Percentiles rank a stretch among this genome's conserved stretches.
Evolutionary conservation across 2,329 filamentous ascomycete genomes (phyloP).

Genomic region (Colletotrichum sp.): DNA sequence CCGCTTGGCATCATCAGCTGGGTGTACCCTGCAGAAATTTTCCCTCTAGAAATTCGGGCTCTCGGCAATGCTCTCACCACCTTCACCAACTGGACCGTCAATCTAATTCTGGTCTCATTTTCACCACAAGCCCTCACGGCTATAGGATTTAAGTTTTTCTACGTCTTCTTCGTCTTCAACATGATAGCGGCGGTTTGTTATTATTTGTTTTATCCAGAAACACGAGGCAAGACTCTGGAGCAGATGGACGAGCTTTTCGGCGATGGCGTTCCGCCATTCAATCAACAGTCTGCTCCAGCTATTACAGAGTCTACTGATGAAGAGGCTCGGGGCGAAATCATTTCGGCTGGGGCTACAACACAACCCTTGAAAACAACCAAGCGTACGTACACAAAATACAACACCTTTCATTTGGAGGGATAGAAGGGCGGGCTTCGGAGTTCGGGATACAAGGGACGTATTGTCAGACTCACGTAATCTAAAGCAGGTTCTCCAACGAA

Average conservation of each 20-base stretch:
- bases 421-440: not conserved
- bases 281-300: not conserved
- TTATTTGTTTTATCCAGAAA: slow-evolving; percentile 35
- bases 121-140: slow-evolving; percentile 45
- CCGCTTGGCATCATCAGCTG: slow-evolving; percentile 48
- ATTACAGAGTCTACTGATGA: not conserved
- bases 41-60: slow-evolving; percentile 37
- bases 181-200: slow-evolving; percentile 26
- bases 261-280: not conserved
- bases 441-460: not conserved
- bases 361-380: not conserved
- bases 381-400: not conserved
- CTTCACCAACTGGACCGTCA: slow-evolving; percentile 34
- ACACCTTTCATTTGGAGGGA: not conserved
- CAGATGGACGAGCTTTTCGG: slow-evolving; percentile 42
- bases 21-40: slow-evolving; percentile 44
- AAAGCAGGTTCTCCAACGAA: not conserved
- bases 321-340: not conserved
- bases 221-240: slow-evolving; percentile 33
- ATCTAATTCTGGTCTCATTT: slow-evolving; percentile 53
- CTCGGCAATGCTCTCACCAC: slow-evolving; percentile 32
- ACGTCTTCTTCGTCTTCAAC: slow-evolving; percentile 31
- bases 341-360: not conserved
- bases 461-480: not conserved
- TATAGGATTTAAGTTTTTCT: slow-evolving; percentile 51